Evolutionary conservation across 2,329 filamentous ascomycete genomes (phyloP).

Genomic region (Pseudogymnoascus pannorum): DNA sequence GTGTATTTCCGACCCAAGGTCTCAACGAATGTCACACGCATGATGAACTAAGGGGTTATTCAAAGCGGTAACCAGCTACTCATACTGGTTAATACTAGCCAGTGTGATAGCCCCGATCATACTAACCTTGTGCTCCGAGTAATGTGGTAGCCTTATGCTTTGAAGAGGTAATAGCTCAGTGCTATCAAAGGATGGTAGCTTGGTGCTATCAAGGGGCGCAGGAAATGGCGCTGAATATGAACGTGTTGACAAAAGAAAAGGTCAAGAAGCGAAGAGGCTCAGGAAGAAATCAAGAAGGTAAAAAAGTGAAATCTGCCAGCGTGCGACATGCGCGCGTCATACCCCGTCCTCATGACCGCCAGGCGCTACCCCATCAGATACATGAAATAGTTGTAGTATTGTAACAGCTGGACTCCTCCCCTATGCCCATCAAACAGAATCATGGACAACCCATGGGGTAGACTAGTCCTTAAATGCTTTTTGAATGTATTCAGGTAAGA

Average conservation of each 20-base stretch:
- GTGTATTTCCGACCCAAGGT: too few species aligned
- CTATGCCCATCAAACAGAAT: conserved; percentile 1
- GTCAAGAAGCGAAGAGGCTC: background rate
- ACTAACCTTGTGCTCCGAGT: background rate
- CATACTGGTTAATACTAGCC: background rate
- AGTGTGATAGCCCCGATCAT: background rate
- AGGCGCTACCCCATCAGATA: background rate
- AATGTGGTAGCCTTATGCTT: background rate
- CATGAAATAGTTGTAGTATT: background rate
- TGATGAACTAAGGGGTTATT: background rate
- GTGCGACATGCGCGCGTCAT: conserved; percentile 7
- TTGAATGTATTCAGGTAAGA: background rate
- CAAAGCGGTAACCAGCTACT: background rate
- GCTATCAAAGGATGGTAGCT: background rate
- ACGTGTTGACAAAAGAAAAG: background rate
- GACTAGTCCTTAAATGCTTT: background rate
- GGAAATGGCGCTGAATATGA: background rate
- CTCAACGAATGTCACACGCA: background rate
- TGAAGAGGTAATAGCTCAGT: background rate
- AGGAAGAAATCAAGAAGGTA: background rate
- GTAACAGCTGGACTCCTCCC: background rate
- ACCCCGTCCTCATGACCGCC: conserved; percentile 1
- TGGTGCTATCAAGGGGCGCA: background rate
- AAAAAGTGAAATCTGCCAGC: background rate
- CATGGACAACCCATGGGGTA: background rate